These are phyloP conservation scores for Geotrichum australiense DNA, from an alignment of 1,139 yeast species.

Conservation along the genomic window DNA sequence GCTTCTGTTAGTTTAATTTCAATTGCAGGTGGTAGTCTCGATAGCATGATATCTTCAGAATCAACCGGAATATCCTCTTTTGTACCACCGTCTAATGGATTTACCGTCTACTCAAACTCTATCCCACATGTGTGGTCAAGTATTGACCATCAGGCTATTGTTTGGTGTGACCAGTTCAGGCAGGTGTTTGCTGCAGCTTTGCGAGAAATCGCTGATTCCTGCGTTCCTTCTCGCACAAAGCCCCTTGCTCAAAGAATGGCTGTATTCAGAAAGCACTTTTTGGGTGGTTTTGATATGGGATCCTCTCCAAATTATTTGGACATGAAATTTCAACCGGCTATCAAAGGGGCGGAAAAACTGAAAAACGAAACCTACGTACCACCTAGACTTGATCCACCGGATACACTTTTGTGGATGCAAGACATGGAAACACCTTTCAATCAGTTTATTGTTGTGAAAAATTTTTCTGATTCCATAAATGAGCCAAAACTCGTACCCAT, in stretches of 20 bases:
- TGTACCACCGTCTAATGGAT: slow-evolving; percentile 63
- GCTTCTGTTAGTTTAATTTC: slow-evolving; percentile 39
- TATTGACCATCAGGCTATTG: slow-evolving; percentile 79
- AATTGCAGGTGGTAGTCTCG: slow-evolving; percentile 70
- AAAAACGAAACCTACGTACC: slow-evolving; percentile 10
- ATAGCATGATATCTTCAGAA: slow-evolving; percentile 71
- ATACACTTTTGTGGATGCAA: slow-evolving; percentile 16
- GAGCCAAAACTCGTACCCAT: slow-evolving; percentile 2
- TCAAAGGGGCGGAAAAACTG: slow-evolving; percentile 5
- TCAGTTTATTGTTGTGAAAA: not conserved
- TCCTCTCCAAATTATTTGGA: slow-evolving; percentile 14
- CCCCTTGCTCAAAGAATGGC: slow-evolving; percentile 51
- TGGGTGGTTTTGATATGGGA: slow-evolving; percentile 34
- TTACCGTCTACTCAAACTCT: slow-evolving; percentile 70
- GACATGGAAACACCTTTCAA: slow-evolving; percentile 5
- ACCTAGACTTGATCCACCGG: slow-evolving; percentile 12
- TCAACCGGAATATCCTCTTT: slow-evolving; percentile 61
- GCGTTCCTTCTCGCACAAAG: slow-evolving; percentile 47
- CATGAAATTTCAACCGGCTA: slow-evolving; percentile 13
- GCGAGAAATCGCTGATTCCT: slow-evolving; percentile 47
- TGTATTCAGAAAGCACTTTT: slow-evolving; percentile 43
- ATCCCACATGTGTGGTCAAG: slow-evolving; percentile 87
- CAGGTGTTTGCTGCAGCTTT: slow-evolving; percentile 48
- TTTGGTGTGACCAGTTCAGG: slow-evolving; percentile 81
- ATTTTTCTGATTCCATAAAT: slow-evolving; percentile 1